Percentiles rank a stretch among this genome's conserved stretches.
Evolutionary conservation across 345 rosid genomes (phyloP).

Genomic region (Raphanus sativus): DNA sequence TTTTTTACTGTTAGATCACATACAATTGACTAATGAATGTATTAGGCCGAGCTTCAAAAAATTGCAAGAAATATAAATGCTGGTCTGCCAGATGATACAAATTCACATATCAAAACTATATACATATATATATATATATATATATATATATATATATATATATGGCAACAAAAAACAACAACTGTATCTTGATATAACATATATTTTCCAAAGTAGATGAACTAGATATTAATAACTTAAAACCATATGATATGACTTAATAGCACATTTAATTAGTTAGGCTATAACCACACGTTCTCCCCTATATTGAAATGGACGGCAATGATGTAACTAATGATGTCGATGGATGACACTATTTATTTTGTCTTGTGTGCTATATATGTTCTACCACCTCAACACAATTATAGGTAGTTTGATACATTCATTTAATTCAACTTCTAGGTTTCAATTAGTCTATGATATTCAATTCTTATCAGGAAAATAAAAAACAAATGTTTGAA

Average conservation of each 20-base stretch:
- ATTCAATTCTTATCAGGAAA: neutral
- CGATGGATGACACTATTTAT: slow-evolving; percentile 17
- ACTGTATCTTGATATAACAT: neutral
- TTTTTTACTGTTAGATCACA: neutral
- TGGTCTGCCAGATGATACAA: neutral
- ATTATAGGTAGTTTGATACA: neutral
- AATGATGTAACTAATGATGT: slow-evolving; percentile 32
- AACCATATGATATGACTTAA: neutral
- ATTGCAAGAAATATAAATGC: neutral
- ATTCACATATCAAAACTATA: neutral
- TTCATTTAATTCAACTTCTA: neutral
- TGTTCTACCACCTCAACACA: neutral
- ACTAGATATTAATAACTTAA: neutral
- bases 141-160: no score
- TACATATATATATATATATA: no score
- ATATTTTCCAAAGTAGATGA: neutral
- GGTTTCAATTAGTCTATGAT: neutral
- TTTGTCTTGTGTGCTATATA: neutral
- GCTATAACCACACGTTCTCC: slow-evolving; percentile 25
- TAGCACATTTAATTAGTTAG: slow-evolving; percentile 11
- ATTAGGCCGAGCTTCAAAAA: neutral
- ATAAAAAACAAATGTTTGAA: slow-evolving; percentile 3
- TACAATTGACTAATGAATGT: neutral
- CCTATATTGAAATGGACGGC: slow-evolving; percentile 29
- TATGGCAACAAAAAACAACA: neutral